Conservation (phyloP, 441 rosid genomes). For the Populus tomentosa region DNA sequence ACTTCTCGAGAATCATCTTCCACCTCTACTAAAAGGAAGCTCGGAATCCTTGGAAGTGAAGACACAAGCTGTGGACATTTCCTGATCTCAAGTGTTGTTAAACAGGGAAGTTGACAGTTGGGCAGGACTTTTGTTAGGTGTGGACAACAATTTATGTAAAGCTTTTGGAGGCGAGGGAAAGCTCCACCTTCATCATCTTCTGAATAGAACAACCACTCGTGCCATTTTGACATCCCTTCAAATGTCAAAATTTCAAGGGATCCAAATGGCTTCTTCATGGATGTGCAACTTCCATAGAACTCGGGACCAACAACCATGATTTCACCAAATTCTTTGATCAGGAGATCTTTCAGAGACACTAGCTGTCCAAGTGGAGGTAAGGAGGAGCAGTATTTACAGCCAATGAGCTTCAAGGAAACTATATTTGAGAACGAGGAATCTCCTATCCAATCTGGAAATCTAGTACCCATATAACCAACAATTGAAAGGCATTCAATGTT, state of each 20-base stretch:
- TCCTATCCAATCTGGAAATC: constrained; percentile 31
- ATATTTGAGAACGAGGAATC: constrained; percentile 16
- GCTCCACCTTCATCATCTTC: constrained; percentile 11
- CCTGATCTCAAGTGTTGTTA: constrained; percentile 5
- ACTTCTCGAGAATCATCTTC: background rate
- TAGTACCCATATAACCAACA: constrained; percentile 3
- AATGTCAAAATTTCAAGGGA: constrained; percentile 18
- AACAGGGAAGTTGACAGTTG: constrained; percentile 13
- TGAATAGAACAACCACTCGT: constrained; percentile 13
- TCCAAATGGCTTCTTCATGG: constrained; percentile 3
- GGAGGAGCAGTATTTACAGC: constrained; percentile 15
- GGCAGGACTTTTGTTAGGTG: constrained; percentile 12
- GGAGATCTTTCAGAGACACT: no score
- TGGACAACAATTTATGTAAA: constrained; percentile 19
- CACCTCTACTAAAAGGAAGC: constrained; percentile 4
- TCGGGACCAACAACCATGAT: no score
- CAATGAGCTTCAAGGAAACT: background rate
- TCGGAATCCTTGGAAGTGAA: constrained; percentile 13
- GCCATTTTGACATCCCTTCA: constrained; percentile 14
- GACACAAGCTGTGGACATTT: constrained; percentile 3
- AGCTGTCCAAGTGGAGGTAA: constrained; percentile 18
- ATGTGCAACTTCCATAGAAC: no score
- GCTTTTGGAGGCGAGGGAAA: constrained; percentile 23
- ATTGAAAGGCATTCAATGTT: constrained; percentile 16
- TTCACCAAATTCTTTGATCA: no score